Percentiles rank a stretch among this genome's conserved stretches.
These are phyloP conservation scores for Pyrenopolyporus hunteri DNA, from an alignment of 495 filamentous ascomycete genomes.

Conservation along the genomic window DNA sequence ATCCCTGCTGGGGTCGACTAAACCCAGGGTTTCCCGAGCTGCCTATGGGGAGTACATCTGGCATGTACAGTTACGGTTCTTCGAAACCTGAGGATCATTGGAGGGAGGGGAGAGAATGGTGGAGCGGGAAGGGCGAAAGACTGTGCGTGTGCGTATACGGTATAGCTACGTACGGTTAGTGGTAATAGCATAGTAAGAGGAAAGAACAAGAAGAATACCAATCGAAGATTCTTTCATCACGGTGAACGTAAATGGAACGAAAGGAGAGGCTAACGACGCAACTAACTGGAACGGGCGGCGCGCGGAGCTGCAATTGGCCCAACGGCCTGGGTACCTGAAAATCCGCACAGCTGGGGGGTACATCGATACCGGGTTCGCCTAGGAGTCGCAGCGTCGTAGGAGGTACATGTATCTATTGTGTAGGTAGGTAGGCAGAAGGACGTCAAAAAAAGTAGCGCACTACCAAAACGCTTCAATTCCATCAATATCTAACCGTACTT, in stretches of 20 bases:
- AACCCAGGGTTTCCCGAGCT: constrained; percentile 6
- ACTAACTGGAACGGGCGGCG: constrained; percentile 40
- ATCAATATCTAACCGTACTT: no score
- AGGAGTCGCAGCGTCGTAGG: constrained; percentile 7
- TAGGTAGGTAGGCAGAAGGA: no score
- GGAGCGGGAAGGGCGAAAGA: no score
- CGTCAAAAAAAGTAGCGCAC: no score
- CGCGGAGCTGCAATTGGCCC: constrained; percentile 37
- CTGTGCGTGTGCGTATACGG: no score
- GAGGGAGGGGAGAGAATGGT: no score
- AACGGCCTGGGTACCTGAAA: constrained; percentile 43
- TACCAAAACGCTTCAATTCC: no score
- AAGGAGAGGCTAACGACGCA: constrained; percentile 36
- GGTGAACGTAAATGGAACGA: constrained; percentile 42
- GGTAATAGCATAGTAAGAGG: constrained; percentile 2
- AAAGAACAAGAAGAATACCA: constrained; percentile 19
- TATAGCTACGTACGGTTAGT: neutral
- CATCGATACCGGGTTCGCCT: constrained; percentile 22
- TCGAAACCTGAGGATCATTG: neutral
- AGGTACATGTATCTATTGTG: no score
- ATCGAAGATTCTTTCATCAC: constrained; percentile 39
- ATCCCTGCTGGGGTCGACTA: constrained; percentile 22
- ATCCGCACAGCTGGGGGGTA: constrained; percentile 29
- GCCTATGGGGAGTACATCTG: no score
- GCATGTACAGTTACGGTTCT: constrained; percentile 21